phyloP scores from a whole-genome alignment of 305 asterid genomes.

The Fraxinus xanthoxyloides region DNA sequence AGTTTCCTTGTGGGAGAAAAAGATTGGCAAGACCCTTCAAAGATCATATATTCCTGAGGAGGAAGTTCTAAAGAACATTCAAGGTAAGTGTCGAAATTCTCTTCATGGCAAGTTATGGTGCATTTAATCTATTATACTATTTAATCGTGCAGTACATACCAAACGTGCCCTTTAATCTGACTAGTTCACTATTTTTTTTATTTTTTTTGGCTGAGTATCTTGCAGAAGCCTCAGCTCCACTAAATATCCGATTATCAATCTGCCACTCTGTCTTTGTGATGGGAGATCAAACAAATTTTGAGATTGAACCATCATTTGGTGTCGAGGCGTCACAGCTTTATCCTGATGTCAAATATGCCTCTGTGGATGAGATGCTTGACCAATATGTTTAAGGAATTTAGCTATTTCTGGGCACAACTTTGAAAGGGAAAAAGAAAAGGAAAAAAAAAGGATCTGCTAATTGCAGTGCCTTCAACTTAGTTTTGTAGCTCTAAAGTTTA shows the following conservation, averaged over 20 bases:
- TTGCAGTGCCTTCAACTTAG: not conserved
- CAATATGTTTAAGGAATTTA: constrained; percentile 31
- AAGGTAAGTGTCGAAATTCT: constrained; percentile 27
- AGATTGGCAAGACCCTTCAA: constrained; percentile 43
- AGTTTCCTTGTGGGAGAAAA: constrained; percentile 49
- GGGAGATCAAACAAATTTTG: constrained; percentile 56
- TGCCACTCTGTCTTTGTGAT: constrained; percentile 42
- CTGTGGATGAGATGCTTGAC: constrained; percentile 49
- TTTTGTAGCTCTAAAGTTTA: not conserved
- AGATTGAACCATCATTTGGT: constrained; percentile 45
- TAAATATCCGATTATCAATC: constrained; percentile 32
- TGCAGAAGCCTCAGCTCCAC: constrained; percentile 44
- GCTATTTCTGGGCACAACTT: not conserved
- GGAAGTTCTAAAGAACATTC: constrained; percentile 38
- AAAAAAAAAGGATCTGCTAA: not conserved
- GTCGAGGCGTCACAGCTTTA: constrained; percentile 54
- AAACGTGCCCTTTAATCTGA: not conserved
- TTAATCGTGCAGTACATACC: not conserved
- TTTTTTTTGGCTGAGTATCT: not conserved
- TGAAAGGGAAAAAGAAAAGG: not conserved
- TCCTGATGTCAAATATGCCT: constrained; percentile 45
- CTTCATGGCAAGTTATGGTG: not conserved
- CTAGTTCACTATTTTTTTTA: not conserved
- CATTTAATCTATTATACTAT: not conserved
- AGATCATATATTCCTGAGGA: constrained; percentile 46